Conservation (phyloP, 2,329 filamentous ascomycete species). For the Bipolaris victoriae region DNA sequence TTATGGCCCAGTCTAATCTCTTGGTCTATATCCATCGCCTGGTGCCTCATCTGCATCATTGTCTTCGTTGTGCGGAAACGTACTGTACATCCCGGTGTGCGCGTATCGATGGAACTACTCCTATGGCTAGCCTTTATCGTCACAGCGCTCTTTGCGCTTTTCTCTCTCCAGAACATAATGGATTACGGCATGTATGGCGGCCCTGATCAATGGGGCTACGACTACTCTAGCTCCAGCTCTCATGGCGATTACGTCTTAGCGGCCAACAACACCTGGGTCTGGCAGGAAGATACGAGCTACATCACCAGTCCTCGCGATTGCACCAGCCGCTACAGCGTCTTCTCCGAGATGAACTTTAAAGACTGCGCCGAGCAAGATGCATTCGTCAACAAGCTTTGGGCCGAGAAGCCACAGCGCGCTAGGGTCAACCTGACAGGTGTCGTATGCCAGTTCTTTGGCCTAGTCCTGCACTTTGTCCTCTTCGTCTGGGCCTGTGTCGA, state of each 20-base stretch:
- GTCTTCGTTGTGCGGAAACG: slow-evolving; percentile 34
- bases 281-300: slow-evolving; percentile 21
- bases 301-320: slow-evolving; percentile 24
- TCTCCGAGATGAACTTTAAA: slow-evolving; percentile 17
- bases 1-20: slow-evolving; percentile 39
- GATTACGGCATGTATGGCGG: slow-evolving; percentile 31
- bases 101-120: slow-evolving; percentile 45
- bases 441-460: slow-evolving; percentile 40
- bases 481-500: slow-evolving; percentile 51
- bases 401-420: slow-evolving; percentile 26
- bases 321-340: slow-evolving; percentile 5
- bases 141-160: slow-evolving; percentile 35
- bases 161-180: slow-evolving; percentile 19
- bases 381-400: slow-evolving; percentile 41
- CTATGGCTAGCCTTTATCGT: slow-evolving; percentile 44
- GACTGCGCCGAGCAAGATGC: slow-evolving; percentile 40
- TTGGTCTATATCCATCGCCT: slow-evolving; percentile 39
- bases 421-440: slow-evolving; percentile 30
- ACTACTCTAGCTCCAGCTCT: slow-evolving; percentile 9
- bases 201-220: slow-evolving; percentile 9
- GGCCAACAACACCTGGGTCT: slow-evolving; percentile 44
- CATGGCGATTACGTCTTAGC: slow-evolving; percentile 31
- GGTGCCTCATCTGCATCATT: slow-evolving; percentile 35
- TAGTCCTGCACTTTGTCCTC: slow-evolving; percentile 43
- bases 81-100: slow-evolving; percentile 43